A percentile compares a stretch with the other conserved stretches of the same genome.
Conservation (phyloP, 768 basidiomycete species). For the Royoungia palumana region DNA sequence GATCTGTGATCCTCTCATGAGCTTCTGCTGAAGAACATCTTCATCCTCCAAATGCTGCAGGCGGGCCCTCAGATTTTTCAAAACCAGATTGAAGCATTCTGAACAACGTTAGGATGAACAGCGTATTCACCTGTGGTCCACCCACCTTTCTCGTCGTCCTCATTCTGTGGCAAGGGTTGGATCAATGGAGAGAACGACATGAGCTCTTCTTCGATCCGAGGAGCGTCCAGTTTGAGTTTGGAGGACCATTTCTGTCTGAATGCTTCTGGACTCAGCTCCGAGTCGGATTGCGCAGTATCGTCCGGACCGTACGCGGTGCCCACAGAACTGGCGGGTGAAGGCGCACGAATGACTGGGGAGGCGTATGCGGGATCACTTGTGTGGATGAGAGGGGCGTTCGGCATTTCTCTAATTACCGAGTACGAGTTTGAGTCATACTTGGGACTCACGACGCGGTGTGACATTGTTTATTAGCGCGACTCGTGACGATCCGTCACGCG, state of each 20-base stretch:
- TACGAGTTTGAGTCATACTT: background rate
- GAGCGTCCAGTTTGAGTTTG: constrained; percentile 33
- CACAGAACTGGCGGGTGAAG: constrained; percentile 46
- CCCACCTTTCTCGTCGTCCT: constrained; percentile 41
- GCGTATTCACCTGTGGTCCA: constrained; percentile 1
- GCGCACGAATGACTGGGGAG: constrained; percentile 43
- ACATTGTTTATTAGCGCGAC: constrained; percentile 32
- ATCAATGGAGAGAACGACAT: constrained; percentile 33
- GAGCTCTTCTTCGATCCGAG: constrained; percentile 36
- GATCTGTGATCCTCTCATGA: constrained; percentile 36
- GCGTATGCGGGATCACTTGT: constrained; percentile 39
- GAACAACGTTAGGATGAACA: constrained; percentile 4
- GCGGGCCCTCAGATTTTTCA: constrained; percentile 35
- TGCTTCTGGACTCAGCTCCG: constrained; percentile 34
- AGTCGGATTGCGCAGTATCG: constrained; percentile 42
- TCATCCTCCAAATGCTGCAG: constrained; percentile 44
- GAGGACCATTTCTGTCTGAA: constrained; percentile 37
- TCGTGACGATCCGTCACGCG: constrained; percentile 29
- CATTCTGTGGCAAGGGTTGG: constrained; percentile 30
- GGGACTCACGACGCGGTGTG: constrained; percentile 28
- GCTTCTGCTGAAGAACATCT: constrained; percentile 39
- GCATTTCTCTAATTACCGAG: constrained; percentile 19
- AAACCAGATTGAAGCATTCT: constrained; percentile 39
- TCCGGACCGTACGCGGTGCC: constrained; percentile 47
- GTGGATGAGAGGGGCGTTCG: constrained; percentile 30